Percentiles rank a stretch among this genome's conserved stretches.
These are phyloP conservation scores for Pleurostoma richardsiae DNA, from an alignment of 2,329 filamentous ascomycete species.

Conservation along the genomic window DNA sequence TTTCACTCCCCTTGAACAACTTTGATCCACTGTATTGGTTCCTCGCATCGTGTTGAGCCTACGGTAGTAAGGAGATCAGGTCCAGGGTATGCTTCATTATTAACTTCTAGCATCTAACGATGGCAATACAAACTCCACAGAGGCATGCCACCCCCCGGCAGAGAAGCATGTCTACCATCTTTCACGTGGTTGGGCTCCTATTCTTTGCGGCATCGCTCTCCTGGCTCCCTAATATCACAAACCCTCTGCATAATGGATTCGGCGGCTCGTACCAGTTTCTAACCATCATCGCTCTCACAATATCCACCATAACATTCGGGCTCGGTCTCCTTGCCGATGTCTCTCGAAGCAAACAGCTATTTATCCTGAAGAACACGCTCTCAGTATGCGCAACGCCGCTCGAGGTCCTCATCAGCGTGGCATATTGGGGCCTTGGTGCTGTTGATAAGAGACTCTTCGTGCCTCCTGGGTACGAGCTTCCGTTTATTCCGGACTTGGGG, in stretches of 20 bases:
- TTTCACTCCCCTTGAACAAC: too few relatives aligned
- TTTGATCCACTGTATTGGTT: too few relatives aligned
- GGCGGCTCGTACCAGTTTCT: neutral
- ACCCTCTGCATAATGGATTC: neutral
- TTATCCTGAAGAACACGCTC: neutral
- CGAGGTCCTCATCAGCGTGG: neutral
- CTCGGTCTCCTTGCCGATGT: neutral
- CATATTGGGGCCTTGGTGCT: neutral
- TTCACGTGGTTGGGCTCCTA: neutral
- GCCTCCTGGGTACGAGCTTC: neutral
- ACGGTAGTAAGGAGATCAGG: too few relatives aligned
- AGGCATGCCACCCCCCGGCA: too few relatives aligned
- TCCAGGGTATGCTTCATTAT: too few relatives aligned
- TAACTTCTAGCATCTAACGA: too few relatives aligned
- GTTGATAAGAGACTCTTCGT: neutral
- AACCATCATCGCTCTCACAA: neutral
- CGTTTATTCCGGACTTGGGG: neutral
- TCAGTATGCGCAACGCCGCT: neutral
- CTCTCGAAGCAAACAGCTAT: neutral
- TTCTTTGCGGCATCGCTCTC: neutral
- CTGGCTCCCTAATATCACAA: neutral
- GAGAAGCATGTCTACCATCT: neutral
- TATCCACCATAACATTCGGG: neutral
- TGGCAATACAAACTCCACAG: too few relatives aligned
- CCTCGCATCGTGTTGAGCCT: too few relatives aligned